Conservation (phyloP, 164 flowering plant genomes). For the Vitis cinerea region DNA sequence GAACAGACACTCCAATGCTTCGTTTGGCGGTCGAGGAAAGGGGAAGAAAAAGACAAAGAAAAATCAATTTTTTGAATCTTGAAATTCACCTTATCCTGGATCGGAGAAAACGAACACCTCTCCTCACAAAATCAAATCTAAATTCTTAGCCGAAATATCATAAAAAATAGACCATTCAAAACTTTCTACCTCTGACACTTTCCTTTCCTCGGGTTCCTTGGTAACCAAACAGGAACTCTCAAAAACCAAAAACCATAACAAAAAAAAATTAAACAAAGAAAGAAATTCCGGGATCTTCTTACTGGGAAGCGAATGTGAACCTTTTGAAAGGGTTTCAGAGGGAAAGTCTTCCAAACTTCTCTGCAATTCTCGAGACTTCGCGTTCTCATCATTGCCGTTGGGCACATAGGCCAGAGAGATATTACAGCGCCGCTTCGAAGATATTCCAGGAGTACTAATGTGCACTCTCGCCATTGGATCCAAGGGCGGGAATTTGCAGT, state of each 20-base stretch:
- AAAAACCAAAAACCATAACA: background rate
- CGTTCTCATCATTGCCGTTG: conserved; percentile 6
- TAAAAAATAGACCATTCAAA: too few relatives aligned
- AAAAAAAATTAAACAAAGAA: background rate
- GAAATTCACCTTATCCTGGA: too few relatives aligned
- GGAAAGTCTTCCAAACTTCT: conserved; percentile 26
- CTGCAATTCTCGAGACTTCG: conserved; percentile 24
- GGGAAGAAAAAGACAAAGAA: too few relatives aligned
- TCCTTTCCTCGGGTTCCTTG: too few relatives aligned
- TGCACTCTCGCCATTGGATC: background rate
- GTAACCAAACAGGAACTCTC: conserved; percentile 4
- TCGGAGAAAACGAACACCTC: too few relatives aligned
- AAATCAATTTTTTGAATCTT: too few relatives aligned
- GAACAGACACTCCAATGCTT: too few relatives aligned
- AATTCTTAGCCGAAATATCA: too few relatives aligned
- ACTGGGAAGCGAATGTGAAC: conserved; percentile 45
- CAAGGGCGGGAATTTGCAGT: background rate
- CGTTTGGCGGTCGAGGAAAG: too few relatives aligned
- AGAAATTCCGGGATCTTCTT: background rate
- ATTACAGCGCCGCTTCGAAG: conserved; percentile 5
- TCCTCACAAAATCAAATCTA: too few relatives aligned
- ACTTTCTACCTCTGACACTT: too few relatives aligned
- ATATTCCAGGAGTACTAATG: background rate
- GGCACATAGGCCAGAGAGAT: conserved; percentile 9
- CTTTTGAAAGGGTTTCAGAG: conserved; percentile 20